Evolutionary conservation across 179 eudicot genomes (phyloP), one percentile per base, ranked within the genome.

Genomic region (Carnegiea gigantea): DNA sequence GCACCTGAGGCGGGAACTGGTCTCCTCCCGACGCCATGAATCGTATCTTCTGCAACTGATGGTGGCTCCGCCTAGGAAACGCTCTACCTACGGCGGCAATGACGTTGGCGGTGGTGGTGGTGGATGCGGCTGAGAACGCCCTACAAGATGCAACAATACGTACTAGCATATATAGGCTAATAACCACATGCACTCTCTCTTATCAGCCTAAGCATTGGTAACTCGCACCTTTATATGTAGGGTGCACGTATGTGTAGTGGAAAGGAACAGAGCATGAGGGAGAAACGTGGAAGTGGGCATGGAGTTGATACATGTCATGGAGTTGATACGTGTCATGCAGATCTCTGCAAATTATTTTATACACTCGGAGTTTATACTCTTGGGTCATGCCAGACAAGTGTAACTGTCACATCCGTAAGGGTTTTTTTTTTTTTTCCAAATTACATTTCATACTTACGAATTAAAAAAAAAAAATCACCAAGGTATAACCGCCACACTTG

Each of bases 1-100:
- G 98, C 26, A 49, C 84, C 77, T 94, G 98, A 0, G 89, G 81
- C 20, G 98, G 98, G 75, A 94, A 94, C 67, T 87, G 77, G 18
- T 84, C 81, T 6, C 86, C 87, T 14, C 84, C 75, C 2, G 90
- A 86, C 59, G 92, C 92, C 93, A 90, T 90, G 36, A 12, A 11
- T 76, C 79, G 77, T 20, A 83, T 40, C 60, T 0, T 76, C 70
- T 78, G 59, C 28, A 13, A 13, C 67, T 62, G 68, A 62, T n/a
- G 12, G 11, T 62, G 68, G 28, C 51, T 9, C 17, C 75, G 30
- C 38, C 70, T 46, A 5, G 24, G 73, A 33, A 74, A 62, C 17
- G 53, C 43, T 43, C 54, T 78, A 71, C 24, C 36, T 17, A 74
- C 67, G 11, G 75, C 6, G 33, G 75, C 9, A 13, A 30, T 18